Conservation (phyloP, 495 filamentous ascomycete species). For the Massariosphaeria phaeospora region DNA sequence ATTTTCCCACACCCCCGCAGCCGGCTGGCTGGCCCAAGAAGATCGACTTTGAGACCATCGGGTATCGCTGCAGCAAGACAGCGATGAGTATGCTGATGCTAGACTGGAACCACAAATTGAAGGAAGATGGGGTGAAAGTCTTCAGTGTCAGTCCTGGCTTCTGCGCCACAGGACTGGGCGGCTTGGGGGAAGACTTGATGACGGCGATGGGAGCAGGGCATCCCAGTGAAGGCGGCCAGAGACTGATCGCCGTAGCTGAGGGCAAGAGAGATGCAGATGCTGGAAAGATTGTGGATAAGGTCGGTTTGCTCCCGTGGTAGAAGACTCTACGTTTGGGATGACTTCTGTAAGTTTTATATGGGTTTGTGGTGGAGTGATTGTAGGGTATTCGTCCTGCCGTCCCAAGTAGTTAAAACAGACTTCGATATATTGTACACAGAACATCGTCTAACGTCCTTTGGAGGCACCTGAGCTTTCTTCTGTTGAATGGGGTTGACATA, state of each 20-base stretch:
- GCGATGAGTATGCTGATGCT: constrained; percentile 42
- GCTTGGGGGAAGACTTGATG: constrained; percentile 25
- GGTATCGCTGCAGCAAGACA: constrained; percentile 39
- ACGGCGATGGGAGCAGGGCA: constrained; percentile 39
- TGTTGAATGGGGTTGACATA: too few relatives aligned
- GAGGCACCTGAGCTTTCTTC: too few relatives aligned
- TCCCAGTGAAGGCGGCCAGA: constrained; percentile 39
- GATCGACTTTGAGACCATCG: constrained; percentile 37
- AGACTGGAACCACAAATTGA: constrained; percentile 38
- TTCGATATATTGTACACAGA: too few relatives aligned
- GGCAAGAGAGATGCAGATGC: constrained; percentile 35
- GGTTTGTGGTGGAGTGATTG: too few relatives aligned
- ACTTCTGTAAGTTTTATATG: too few relatives aligned
- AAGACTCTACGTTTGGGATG: too few relatives aligned
- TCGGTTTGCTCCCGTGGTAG: constrained; percentile 1
- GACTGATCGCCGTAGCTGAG: constrained; percentile 37
- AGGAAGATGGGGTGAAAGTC: constrained; percentile 42
- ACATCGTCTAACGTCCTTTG: too few relatives aligned
- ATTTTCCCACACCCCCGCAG: constrained; percentile 14
- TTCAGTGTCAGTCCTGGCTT: constrained; percentile 40
- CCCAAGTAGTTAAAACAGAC: too few relatives aligned
- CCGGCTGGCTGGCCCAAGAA: constrained; percentile 48
- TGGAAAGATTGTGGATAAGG: constrained; percentile 38
- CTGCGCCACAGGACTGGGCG: constrained; percentile 38
- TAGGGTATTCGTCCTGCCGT: too few relatives aligned